These are phyloP conservation scores for Sicyos edulis DNA, from an alignment of 306 rosid genomes.

Conservation along the genomic window DNA sequence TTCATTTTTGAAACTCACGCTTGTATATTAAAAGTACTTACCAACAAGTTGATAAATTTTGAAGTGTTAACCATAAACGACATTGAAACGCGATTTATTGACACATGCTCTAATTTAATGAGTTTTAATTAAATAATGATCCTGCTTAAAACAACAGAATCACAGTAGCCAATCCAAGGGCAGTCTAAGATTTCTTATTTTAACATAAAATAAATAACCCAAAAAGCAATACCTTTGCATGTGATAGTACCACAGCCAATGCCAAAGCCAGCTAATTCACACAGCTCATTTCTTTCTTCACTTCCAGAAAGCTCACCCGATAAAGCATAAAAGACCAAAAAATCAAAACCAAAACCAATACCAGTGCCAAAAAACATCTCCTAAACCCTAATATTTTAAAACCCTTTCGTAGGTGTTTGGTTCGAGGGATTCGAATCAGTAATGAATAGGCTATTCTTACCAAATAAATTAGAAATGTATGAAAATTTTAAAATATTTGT, in stretches of 20 bases:
- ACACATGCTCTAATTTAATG: neutral
- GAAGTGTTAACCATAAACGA: no score
- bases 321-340: neutral
- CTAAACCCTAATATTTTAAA: neutral
- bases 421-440: no score
- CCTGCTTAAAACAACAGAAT: neutral
- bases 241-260: constrained; percentile 27
- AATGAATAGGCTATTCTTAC: no score
- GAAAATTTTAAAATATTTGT: no score
- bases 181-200: constrained; percentile 8
- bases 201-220: neutral
- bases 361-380: neutral
- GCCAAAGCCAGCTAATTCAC: constrained; percentile 56
- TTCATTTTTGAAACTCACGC: no score
- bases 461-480: no score
- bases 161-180: constrained; percentile 13
- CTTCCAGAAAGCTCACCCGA: constrained; percentile 5
- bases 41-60: no score
- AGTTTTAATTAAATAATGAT: neutral
- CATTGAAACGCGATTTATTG: no score
- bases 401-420: no score
- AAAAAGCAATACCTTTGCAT: neutral
- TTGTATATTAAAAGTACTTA: no score
- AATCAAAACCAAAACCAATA: neutral
- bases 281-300: constrained; percentile 54